Evolutionary conservation across 208 protist species (phyloP), one percentile per base, ranked within the genome.

Genomic region (Wallacemonas sp.): DNA sequence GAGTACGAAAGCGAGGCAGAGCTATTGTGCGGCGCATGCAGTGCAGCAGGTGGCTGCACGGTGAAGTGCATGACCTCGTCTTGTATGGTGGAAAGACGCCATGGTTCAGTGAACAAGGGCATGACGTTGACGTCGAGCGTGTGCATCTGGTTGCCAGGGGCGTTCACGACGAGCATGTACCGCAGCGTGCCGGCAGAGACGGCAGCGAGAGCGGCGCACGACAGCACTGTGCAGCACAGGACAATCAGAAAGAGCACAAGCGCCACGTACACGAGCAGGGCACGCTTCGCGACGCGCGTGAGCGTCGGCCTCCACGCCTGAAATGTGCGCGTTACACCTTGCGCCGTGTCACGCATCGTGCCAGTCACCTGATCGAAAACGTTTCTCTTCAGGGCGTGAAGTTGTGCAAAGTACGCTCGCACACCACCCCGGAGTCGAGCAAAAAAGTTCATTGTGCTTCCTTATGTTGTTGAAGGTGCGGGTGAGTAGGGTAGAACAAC

Each of bases 81-180:
- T n/a, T 57, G 49, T 10, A 57, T 22, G 12, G 25, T 36, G 0
- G 49, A 45, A 33, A 57, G 65, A 46, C 74, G 65, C 84, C 87
- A 93, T 33, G 72, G 66, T 46, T 87, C 77, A 18, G 76, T 91
- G 65, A 81, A 68, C 18, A 89, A 72, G 0, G 87, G 84, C 33
- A 91, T 65, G 22, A 72, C 73, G 55, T 90, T 91, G 72, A 87
- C 80, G 41, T 64, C 32, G 1, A 93, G 70, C 0, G 82, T 67
- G 11, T 87, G 31, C n/a, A 91, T 54, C 28, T 73, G 70, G 59
- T 66, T 87, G 31, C 76, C 81, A 0, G 83, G 82, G 16, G 76
- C 75, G 33, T 84, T 31, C 2, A 41, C 65, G 16, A 67, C 50
- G 2, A 93, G 76, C 28, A 87, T 48, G 44, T 78, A 78, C 18